Conservation (phyloP, 176 grass and related monocot genomes). For the Hsuehochloa calcarea region DNA sequence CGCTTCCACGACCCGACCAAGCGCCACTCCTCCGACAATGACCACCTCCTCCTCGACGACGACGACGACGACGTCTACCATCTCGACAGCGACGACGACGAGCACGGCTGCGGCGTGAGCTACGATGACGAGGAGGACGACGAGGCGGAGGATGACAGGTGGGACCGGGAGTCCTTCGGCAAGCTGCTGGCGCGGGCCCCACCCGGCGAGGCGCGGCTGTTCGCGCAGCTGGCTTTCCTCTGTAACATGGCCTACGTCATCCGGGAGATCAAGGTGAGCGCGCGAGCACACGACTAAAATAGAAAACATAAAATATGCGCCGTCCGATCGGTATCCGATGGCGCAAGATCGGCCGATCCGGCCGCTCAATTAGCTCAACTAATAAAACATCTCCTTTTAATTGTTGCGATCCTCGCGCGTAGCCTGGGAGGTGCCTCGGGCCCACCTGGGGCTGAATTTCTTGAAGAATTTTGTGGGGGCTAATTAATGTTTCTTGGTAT, state of each 20-base stretch:
- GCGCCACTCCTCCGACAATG: conserved; percentile 25
- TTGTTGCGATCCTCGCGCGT: conserved; percentile 7
- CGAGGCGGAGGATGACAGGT: conserved; percentile 35
- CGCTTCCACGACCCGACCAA: conserved; percentile 59
- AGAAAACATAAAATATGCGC: neutral
- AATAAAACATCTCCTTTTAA: neutral
- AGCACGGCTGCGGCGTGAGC: conserved; percentile 57
- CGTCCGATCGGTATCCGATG: neutral
- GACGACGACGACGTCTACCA: conserved; percentile 12
- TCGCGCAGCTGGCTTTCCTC: conserved; percentile 86
- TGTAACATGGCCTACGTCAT: conserved; percentile 98
- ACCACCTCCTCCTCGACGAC: conserved; percentile 15
- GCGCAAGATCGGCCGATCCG: neutral
- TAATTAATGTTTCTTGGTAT: conserved; percentile 10
- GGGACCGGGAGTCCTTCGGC: conserved; percentile 74
- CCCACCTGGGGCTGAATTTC: neutral
- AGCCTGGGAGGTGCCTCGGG: conserved; percentile 41
- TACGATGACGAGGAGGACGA: conserved; percentile 54
- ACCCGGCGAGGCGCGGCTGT: conserved; percentile 60
- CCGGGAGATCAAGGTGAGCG: conserved; percentile 82
- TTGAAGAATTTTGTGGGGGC: conserved; percentile 1
- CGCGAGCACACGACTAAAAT: neutral
- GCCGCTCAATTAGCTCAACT: neutral
- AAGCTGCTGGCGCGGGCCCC: conserved; percentile 67
- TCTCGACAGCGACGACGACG: conserved; percentile 25